A percentile compares a stretch with the other conserved stretches of the same genome.
These are phyloP conservation scores for Penicillium sp. DNA, from an alignment of 2,329 filamentous ascomycete genomes.

Conservation along the genomic window DNA sequence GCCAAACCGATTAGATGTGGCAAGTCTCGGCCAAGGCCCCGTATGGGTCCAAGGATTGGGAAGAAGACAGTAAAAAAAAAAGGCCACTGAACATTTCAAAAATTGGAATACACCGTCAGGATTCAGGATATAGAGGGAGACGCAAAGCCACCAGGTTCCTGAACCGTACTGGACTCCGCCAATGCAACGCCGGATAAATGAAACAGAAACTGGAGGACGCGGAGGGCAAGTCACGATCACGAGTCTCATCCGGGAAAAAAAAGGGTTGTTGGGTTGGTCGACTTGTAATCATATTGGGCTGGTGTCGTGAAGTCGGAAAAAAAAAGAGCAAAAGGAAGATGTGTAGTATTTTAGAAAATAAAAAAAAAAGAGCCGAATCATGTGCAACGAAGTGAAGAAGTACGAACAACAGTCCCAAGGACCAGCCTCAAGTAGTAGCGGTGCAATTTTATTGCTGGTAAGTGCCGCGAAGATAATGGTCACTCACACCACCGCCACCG, in stretches of 20 bases:
- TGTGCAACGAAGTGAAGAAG: conserved; percentile 39
- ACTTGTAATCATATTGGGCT: conserved; percentile 16
- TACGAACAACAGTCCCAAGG: conserved; percentile 33
- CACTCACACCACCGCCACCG: conserved; percentile 37
- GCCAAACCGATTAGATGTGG: conserved; percentile 3
- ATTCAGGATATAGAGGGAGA: conserved; percentile 31
- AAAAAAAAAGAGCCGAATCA: conserved; percentile 30
- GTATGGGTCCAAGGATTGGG: not conserved
- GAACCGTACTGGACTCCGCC: conserved; percentile 37
- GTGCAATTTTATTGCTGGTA: conserved; percentile 27
- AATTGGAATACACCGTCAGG: conserved; percentile 17
- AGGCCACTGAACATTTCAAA: conserved; percentile 11
- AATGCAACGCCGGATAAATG: conserved; percentile 41
- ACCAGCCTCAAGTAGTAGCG: conserved; percentile 32
- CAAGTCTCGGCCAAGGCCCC: not conserved
- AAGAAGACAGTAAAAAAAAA: conserved; percentile 13
- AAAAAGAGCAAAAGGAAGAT: conserved; percentile 8
- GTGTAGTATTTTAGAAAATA: conserved; percentile 20
- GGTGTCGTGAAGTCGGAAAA: conserved; percentile 20
- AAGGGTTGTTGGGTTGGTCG: conserved; percentile 14
- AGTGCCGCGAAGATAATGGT: conserved; percentile 30
- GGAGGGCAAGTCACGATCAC: conserved; percentile 24
- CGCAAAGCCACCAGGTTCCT: conserved; percentile 34
- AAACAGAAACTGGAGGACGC: conserved; percentile 31
- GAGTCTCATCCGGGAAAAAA: conserved; percentile 22